Evolutionary conservation across 129 eudicot species (phyloP).

Genomic region (Pittosporum tobira): DNA sequence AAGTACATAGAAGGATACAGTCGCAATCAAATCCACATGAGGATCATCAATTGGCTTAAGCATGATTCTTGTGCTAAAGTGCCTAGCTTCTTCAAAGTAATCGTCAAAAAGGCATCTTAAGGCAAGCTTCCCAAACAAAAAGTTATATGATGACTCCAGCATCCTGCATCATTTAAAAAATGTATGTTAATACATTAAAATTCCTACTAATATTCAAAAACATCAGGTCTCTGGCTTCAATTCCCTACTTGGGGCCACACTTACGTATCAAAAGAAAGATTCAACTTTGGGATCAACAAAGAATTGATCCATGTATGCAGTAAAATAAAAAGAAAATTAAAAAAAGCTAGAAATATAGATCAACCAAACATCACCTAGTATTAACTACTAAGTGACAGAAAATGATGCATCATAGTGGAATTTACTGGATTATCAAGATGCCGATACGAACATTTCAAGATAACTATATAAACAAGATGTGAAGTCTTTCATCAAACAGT

Average conservation of each 20-base stretch:
- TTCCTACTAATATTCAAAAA: too few species aligned
- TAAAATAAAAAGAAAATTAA: too few species aligned
- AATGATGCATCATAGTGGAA: too few species aligned
- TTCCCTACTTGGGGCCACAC: too few species aligned
- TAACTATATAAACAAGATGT: too few species aligned
- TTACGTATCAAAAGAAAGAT: not conserved
- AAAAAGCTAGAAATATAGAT: too few species aligned
- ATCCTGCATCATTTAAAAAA: conserved; percentile 55
- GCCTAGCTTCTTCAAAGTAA: conserved; percentile 81
- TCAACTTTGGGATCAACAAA: not conserved
- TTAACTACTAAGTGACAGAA: too few species aligned
- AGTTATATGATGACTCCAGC: conserved; percentile 90
- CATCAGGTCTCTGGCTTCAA: too few species aligned
- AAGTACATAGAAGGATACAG: conserved; percentile 55
- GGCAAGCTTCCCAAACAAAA: conserved; percentile 85
- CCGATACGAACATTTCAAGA: not conserved
- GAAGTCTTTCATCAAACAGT: not conserved
- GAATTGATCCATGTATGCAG: not conserved
- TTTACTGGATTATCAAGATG: too few species aligned
- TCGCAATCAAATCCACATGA: conserved; percentile 80
- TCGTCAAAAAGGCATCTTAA: conserved; percentile 78
- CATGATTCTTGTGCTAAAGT: conserved; percentile 71
- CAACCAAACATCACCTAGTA: too few species aligned
- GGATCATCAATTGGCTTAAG: conserved; percentile 93
- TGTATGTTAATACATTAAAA: conserved; percentile 6